Evolutionary conservation across 2,329 filamentous ascomycete species (phyloP).

Genomic region (Arthrinium phaeospermum): DNA sequence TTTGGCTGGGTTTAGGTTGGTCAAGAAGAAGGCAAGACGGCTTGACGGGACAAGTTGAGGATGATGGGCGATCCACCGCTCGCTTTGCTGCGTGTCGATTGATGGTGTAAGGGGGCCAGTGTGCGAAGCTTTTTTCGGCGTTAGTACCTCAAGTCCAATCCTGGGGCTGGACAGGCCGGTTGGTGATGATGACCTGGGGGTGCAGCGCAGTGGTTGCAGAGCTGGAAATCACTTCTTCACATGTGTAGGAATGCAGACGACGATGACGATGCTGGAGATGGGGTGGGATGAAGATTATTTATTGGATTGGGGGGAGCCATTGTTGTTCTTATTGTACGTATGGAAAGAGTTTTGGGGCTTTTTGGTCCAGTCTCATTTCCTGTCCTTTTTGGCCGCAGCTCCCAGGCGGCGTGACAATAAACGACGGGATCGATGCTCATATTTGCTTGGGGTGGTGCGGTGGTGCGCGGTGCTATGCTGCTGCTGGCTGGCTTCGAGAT

Average conservation of each 20-base stretch:
- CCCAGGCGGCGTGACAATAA: conserved; percentile 16
- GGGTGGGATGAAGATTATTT: conserved; percentile 27
- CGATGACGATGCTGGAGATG: conserved; percentile 32
- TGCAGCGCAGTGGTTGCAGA: conserved; percentile 24
- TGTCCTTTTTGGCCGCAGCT: conserved; percentile 16
- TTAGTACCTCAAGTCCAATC: conserved; percentile 11
- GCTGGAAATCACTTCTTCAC: conserved; percentile 21
- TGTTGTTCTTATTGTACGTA: conserved; percentile 10
- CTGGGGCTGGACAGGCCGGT: conserved; percentile 6
- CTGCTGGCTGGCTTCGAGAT: not conserved
- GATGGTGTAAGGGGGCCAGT: conserved; percentile 20
- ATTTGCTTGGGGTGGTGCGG: conserved; percentile 16
- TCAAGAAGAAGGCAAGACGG: conserved; percentile 14
- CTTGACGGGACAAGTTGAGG: conserved; percentile 12
- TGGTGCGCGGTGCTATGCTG: conserved; percentile 15
- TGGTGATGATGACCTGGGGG: conserved; percentile 11
- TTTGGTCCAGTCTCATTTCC: conserved; percentile 17
- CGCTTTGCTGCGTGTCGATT: conserved; percentile 13
- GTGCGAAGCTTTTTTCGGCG: conserved; percentile 23
- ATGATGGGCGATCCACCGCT: conserved; percentile 20
- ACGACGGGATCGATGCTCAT: conserved; percentile 17
- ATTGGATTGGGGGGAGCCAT: conserved; percentile 24
- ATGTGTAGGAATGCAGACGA: conserved; percentile 21
- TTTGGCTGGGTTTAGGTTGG: conserved; percentile 21
- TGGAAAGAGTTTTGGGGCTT: conserved; percentile 12